Evolutionary conservation across 2,329 filamentous ascomycete genomes (phyloP), one percentile per base, ranked within the genome.

Genomic region (Botrytis sinoallii): DNA sequence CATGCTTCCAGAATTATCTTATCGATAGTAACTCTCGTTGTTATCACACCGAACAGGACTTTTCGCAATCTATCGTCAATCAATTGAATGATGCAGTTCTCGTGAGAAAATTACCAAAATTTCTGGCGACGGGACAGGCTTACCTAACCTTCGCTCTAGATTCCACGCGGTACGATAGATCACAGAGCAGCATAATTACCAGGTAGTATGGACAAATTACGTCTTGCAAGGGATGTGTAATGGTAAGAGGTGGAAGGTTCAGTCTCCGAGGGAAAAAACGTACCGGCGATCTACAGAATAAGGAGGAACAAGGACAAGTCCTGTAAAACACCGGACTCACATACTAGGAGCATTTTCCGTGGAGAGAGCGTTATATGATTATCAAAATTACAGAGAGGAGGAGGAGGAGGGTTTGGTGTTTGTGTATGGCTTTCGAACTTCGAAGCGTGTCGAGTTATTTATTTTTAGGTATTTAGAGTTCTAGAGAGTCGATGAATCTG

Each of bases 281-380:
- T 46, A 65, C 35, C 32, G 29, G 66, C 6, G 64, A 67, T 67
- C 64, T 52, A 67, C 64, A 55, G 48, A 55, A 55, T 14, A 55
- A n/a, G 48, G 48, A 55, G 48, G 22, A 52, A 40, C 65, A 16
- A 55, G 46, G 65, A 48, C 44, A 25, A 48, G 5, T 67, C 32
- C 64, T 67, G 64, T 67, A 52, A 57, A 57, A 67, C 64, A 67
- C 44, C 44, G 32, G 44, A 67, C 64, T 64, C 38, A 32, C 7
- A n/a, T 25, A 1, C 40, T 35, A n/a, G 44, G 14, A 66, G 22
- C 38, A 66, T n/a, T 52, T 7, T 52, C 32, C 64, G 32, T 67
- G 32, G 44, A 67, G 61, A 67, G 61, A 42, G 60, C 38, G 35
- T 63, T 42, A 16, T 63, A n/a, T 35, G 59, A n/a, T 42, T 42